Evolutionary conservation across 805 yeast genomes (phyloP), one percentile per base, ranked within the genome.

Genomic region (Hanseniaspora occidentalis): DNA sequence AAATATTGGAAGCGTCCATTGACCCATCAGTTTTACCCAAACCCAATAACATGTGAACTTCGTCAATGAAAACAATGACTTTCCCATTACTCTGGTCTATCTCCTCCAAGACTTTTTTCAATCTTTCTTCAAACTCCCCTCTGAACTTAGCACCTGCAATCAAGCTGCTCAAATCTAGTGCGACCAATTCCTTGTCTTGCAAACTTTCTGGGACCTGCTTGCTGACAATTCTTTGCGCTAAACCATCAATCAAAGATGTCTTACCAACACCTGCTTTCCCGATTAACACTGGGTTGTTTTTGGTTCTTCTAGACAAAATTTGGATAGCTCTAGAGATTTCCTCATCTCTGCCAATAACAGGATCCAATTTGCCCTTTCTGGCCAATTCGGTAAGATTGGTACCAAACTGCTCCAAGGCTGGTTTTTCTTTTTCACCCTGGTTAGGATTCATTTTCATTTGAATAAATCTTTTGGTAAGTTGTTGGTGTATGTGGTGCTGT

Each of bases 181-280:
- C 75, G 29, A 89, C 71, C 16, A 89, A 79, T 45, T 77, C 71
- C 58, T 92, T 92, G 42, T 81, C 77, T 56, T 86, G 84, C 80
- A 89, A 79, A 34, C 86, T 75, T 46, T 92, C 97, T 0, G 97
- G 97, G 1, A 89, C 98, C 56, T 88, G 95, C 10, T 89, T 89
- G 42, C 81, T 75, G 7, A 84, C 76, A 38, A 92, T 88, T 52
- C 96, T 67, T 60, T 92, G 97, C 0, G 97, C 97, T 31, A 92
- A 66, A 0, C 97, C 98, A 56, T 92, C 98, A 75, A 92, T 82
- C 43, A 92, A 77, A 6, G 97, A 94, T 0, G 97, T 92, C 60
- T 89, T 89, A 64, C 98, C 98, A 0, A 96, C 94, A 63, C 98
- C 98, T 1, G 98, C 98, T 49, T 83, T 77, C 46, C 98, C 98